These are phyloP conservation scores for Chaetoceros muelleri DNA, from an alignment of 108 stramenopile species.

Conservation along the genomic window DNA sequence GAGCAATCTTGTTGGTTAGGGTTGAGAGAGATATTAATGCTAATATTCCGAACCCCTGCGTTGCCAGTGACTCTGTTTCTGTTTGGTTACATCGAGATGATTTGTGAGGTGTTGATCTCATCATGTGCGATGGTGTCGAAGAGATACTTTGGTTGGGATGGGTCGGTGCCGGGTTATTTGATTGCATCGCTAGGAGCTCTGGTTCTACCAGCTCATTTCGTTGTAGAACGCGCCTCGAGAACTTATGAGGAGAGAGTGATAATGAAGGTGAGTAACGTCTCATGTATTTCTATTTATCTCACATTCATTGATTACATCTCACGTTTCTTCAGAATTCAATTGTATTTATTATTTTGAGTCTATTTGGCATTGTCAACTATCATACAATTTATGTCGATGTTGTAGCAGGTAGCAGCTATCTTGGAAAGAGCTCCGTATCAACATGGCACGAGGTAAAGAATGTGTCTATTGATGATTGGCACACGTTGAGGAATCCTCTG, in stretches of 20 bases:
- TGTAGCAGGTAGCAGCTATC: background rate
- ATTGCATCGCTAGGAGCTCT: conserved; percentile 30
- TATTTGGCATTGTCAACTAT: conserved; percentile 49
- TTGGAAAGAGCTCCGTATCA: background rate
- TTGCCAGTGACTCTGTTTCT: conserved; percentile 55
- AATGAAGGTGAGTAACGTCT: conserved; percentile 27
- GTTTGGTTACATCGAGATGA: conserved; percentile 40
- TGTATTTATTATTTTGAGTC: conserved; percentile 26
- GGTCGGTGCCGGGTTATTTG: conserved; percentile 39
- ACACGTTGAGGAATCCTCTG: background rate
- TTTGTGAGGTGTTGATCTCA: conserved; percentile 56
- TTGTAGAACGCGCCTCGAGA: conserved; percentile 44
- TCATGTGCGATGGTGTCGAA: conserved; percentile 52
- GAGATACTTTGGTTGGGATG: conserved; percentile 66
- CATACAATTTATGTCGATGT: conserved; percentile 21
- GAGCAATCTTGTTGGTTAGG: background rate
- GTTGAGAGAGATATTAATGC: conserved; percentile 1
- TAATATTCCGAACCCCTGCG: conserved; percentile 37
- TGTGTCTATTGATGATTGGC: background rate
- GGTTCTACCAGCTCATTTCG: conserved; percentile 46
- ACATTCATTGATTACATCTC: background rate
- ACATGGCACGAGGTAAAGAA: background rate
- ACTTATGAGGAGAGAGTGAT: conserved; percentile 56
- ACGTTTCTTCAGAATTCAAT: conserved; percentile 22
- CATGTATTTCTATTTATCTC: background rate